These are phyloP conservation scores for Leccinum subtestaceum DNA, from an alignment of 768 basidiomycete genomes.

Conservation along the genomic window DNA sequence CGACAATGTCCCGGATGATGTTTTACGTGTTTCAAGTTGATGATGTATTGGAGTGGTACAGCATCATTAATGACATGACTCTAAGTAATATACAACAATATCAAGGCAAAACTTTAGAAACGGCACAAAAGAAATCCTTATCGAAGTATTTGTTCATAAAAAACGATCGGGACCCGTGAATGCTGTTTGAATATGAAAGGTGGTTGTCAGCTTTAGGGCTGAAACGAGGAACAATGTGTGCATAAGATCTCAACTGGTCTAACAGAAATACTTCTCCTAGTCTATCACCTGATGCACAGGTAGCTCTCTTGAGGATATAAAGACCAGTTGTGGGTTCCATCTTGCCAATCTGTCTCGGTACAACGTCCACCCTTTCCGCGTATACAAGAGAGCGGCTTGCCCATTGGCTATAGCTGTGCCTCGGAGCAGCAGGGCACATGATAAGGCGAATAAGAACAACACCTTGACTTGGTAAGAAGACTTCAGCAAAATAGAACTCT, in stretches of 20 bases:
- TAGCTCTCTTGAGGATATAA: background rate
- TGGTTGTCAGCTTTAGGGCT: background rate
- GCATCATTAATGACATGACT: too few relatives aligned
- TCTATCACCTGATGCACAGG: background rate
- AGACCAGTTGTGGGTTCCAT: background rate
- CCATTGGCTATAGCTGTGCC: background rate
- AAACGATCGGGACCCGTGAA: background rate
- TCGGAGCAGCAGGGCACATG: background rate
- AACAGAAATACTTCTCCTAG: background rate
- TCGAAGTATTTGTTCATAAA: conserved; percentile 1
- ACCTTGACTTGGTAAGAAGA: background rate
- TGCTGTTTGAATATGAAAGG: background rate
- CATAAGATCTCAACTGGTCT: background rate
- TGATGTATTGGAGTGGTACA: too few relatives aligned
- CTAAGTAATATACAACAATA: too few relatives aligned
- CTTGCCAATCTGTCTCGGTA: background rate
- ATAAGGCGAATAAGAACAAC: background rate
- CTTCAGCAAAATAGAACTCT: background rate
- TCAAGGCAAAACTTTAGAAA: background rate
- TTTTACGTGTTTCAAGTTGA: too few relatives aligned
- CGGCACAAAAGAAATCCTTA: conserved; percentile 3
- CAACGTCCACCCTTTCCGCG: background rate
- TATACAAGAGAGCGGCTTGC: background rate
- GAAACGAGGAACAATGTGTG: background rate
- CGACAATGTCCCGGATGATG: too few relatives aligned